Percentiles rank a stretch among this genome's conserved stretches.
These are phyloP conservation scores for Calonectria multiphialidica DNA, from an alignment of 2,329 filamentous ascomycete genomes.

Conservation along the genomic window DNA sequence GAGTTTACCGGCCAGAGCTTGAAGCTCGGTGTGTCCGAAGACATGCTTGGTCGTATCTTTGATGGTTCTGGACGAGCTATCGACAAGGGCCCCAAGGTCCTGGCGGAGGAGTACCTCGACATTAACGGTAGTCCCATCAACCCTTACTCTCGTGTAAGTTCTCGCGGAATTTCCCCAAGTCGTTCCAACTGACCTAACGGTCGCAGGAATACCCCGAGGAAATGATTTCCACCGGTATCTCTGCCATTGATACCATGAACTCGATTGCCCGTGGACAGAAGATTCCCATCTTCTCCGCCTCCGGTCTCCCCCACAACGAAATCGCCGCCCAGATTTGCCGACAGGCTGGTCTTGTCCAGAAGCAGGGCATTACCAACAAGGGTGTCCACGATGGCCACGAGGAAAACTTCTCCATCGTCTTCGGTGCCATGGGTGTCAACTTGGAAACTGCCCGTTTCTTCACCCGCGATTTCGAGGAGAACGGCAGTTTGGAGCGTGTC, in stretches of 20 bases:
- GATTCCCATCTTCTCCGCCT: conserved; percentile 98
- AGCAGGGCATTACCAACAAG: conserved; percentile 85
- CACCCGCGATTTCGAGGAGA: conserved; percentile 98
- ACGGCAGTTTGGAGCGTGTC: conserved; percentile 96
- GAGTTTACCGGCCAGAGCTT: conserved; percentile 97
- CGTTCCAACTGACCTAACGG: conserved; percentile 30
- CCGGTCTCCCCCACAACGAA: conserved; percentile 99
- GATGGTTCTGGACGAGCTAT: conserved; percentile 98
- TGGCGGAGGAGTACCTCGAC: conserved; percentile 97
- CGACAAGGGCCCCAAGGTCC: conserved; percentile 98
- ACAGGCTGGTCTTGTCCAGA: conserved; percentile 91
- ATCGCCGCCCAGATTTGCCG: conserved; percentile 99
- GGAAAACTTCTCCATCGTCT: conserved; percentile 99
- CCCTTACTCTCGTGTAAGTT: conserved; percentile 89
- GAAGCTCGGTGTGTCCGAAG: conserved; percentile 98
- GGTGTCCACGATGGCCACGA: conserved; percentile 96
- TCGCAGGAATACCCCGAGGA: conserved; percentile 95
- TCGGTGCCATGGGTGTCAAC: conserved; percentile 99
- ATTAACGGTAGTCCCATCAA: conserved; percentile 99
- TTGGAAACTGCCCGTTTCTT: conserved; percentile 99
- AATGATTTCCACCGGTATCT: conserved; percentile 99
- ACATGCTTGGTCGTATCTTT: conserved; percentile 99
- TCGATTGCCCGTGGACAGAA: conserved; percentile 98
- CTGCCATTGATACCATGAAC: conserved; percentile 98
- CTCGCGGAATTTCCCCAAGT: background rate